Percentiles rank a stretch among this genome's conserved stretches.
phyloP scores from a whole-genome alignment of 2,329 filamentous ascomycete genomes.

The Neonectria magnoliae region DNA sequence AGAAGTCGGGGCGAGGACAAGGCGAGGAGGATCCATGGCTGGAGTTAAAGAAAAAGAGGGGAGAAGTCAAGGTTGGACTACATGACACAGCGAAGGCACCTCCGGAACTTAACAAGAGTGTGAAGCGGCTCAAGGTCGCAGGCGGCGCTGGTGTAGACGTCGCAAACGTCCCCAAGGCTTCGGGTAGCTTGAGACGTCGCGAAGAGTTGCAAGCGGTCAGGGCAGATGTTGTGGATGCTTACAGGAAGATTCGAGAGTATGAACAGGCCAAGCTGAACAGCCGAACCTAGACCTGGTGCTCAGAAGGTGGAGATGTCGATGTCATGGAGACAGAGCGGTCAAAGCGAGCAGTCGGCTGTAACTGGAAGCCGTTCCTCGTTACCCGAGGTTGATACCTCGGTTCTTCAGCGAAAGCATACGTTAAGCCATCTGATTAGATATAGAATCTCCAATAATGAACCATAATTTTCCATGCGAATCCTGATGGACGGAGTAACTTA shows the following conservation, averaged over 20 bases:
- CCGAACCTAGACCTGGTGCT: not conserved
- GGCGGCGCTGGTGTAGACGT: conserved; percentile 50
- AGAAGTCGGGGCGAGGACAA: conserved; percentile 59
- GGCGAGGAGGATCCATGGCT: conserved; percentile 81
- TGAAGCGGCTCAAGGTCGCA: conserved; percentile 47
- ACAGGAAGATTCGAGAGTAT: conserved; percentile 50
- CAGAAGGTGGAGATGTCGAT: not conserved
- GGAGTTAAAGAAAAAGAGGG: conserved; percentile 73
- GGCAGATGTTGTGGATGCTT: conserved; percentile 51
- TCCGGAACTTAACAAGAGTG: conserved; percentile 71
- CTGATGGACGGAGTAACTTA: not conserved
- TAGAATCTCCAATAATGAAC: not conserved
- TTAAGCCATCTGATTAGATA: not conserved
- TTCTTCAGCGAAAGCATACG: not conserved
- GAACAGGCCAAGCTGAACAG: conserved; percentile 48
- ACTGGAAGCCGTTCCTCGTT: not conserved
- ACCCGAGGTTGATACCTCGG: not conserved
- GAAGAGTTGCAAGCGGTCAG: conserved; percentile 51
- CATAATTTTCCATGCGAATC: not conserved
- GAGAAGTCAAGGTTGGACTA: conserved; percentile 61
- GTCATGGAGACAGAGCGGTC: not conserved
- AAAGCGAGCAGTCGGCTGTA: not conserved
- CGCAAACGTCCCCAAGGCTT: conserved; percentile 50
- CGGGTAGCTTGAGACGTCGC: conserved; percentile 52
- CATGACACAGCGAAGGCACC: conserved; percentile 78